phyloP scores from a whole-genome alignment of 2,329 filamentous ascomycete genomes.

The Rhinocladiella similis region DNA sequence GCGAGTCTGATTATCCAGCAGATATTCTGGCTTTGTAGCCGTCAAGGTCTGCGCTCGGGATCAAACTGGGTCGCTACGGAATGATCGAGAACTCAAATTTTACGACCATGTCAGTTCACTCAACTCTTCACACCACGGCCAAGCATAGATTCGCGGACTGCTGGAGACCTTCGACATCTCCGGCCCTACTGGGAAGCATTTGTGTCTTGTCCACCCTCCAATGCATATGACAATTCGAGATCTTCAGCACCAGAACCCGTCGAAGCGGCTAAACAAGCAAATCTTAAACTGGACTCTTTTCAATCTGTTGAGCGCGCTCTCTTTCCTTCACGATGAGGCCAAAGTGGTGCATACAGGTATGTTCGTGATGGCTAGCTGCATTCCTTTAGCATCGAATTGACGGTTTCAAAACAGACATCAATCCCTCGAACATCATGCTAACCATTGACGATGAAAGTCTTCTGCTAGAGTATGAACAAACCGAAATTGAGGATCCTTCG shows the following conservation, averaged over 20 bases:
- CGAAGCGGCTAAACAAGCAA: background rate
- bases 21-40: slow-evolving; percentile 12
- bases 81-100: slow-evolving; percentile 20
- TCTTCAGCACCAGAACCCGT: slow-evolving; percentile 2
- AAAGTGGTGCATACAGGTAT: slow-evolving; percentile 4
- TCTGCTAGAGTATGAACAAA: slow-evolving; percentile 32
- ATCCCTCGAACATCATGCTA: slow-evolving; percentile 36
- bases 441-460: slow-evolving; percentile 33
- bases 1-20: slow-evolving; percentile 22
- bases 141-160: slow-evolving; percentile 36
- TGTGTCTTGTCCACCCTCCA: slow-evolving; percentile 38
- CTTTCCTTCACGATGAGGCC: slow-evolving; percentile 10
- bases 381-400: background rate
- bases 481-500: slow-evolving; percentile 27
- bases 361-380: background rate
- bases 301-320: slow-evolving; percentile 3
- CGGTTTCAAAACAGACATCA: slow-evolving; percentile 30
- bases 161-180: slow-evolving; percentile 38
- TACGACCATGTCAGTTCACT: slow-evolving; percentile 26
- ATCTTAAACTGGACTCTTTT: slow-evolving; percentile 9
- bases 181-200: slow-evolving; percentile 33
- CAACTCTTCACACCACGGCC: slow-evolving; percentile 29
- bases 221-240: slow-evolving; percentile 21
- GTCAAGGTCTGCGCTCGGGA: slow-evolving; percentile 25
- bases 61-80: slow-evolving; percentile 18